Conservation (phyloP, 2,329 filamentous ascomycete species). For the Talaromyces sp. region DNA sequence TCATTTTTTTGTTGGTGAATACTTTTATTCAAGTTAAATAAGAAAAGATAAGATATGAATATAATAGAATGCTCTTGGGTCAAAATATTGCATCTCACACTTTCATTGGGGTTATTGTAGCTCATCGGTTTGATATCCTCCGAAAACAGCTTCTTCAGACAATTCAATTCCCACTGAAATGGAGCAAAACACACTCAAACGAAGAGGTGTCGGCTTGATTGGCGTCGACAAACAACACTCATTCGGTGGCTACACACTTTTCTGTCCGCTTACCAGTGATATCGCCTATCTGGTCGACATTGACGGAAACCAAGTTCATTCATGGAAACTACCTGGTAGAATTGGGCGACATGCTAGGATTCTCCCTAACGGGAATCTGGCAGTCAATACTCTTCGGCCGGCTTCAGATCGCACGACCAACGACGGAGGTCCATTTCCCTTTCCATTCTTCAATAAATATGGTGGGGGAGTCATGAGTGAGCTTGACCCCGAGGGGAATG, state of each 20-base stretch:
- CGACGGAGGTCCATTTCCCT: constrained; percentile 30
- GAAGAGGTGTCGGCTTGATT: constrained; percentile 39
- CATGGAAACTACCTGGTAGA: constrained; percentile 40
- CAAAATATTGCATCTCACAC: no score
- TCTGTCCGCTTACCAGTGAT: constrained; percentile 39
- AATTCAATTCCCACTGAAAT: constrained; percentile 20
- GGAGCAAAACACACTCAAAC: constrained; percentile 42
- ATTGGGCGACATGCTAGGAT: constrained; percentile 43
- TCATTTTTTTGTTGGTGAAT: not conserved
- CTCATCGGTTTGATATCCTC: no score
- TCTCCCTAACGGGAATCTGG: constrained; percentile 41
- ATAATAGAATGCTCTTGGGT: no score
- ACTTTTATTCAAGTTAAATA: no score
- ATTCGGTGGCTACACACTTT: constrained; percentile 41
- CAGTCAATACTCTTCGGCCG: constrained; percentile 41
- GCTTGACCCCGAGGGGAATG: constrained; percentile 34
- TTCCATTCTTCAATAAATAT: constrained; percentile 45
- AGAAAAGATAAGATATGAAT: no score
- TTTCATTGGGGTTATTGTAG: no score
- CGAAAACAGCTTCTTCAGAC: no score
- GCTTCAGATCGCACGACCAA: constrained; percentile 16
- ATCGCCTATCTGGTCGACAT: constrained; percentile 39
- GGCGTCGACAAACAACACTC: constrained; percentile 35
- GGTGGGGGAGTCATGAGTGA: constrained; percentile 44
- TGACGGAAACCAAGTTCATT: constrained; percentile 40